These are phyloP conservation scores for Epichloe sp. DNA, from an alignment of 2,329 filamentous ascomycete species.

Conservation along the genomic window DNA sequence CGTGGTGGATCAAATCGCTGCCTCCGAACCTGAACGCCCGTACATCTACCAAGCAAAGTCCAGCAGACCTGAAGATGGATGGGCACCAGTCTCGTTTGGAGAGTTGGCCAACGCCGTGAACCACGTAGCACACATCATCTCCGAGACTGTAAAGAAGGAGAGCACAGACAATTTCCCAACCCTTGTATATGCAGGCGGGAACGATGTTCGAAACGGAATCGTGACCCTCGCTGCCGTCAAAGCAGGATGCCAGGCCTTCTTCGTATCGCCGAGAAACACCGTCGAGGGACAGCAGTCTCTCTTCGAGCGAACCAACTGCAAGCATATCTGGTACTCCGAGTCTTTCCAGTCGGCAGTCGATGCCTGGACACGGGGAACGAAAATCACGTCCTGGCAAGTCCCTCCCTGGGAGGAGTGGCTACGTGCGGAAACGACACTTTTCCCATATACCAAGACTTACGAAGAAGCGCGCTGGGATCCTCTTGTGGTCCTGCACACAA, in stretches of 20 bases:
- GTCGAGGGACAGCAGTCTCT: conserved; percentile 17
- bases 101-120: conserved; percentile 18
- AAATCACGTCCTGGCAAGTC: conserved; percentile 25
- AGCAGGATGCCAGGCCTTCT: conserved; percentile 6
- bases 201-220: conserved; percentile 8
- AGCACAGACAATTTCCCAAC: conserved; percentile 18
- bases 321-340: conserved; percentile 19
- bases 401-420: conserved; percentile 22
- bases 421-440: conserved; percentile 17
- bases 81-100: conserved; percentile 15
- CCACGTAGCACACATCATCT: conserved; percentile 18
- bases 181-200: conserved; percentile 20
- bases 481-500: conserved; percentile 7
- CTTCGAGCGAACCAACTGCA: conserved; percentile 30
- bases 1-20: conserved; percentile 13
- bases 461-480: conserved; percentile 7
- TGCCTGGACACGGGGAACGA: conserved; percentile 6
- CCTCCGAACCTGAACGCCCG: conserved; percentile 16
- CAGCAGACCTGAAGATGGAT: conserved; percentile 13
- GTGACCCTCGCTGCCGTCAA: conserved; percentile 8
- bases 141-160: conserved; percentile 16
- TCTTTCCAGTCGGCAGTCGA: conserved; percentile 6
- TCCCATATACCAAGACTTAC: conserved; percentile 6
- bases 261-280: conserved; percentile 7
- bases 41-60: conserved; percentile 24